Evolutionary conservation across 371 early-diverging fungal species (phyloP), one percentile per base, ranked within the genome.

Genomic region (Massospora cicadina): DNA sequence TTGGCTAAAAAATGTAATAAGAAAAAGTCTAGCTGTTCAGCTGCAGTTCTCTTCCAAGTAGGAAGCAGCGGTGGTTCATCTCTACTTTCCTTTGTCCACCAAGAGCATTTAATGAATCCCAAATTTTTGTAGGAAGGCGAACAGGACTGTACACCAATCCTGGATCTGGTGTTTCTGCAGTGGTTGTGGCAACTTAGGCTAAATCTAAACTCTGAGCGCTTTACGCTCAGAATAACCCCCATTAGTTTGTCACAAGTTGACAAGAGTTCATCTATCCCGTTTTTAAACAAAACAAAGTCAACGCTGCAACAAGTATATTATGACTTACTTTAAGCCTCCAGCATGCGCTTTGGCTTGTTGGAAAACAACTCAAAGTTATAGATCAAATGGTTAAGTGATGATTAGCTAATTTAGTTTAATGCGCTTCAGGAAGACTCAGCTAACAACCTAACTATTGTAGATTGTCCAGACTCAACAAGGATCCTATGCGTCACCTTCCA

Each of bases 51-150:
- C 26, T 83, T 84, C 59, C 66, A 68, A 1, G 76, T 83, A 0
- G 89, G 86, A 1, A 60, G 71, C 5, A 58, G 30, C 21, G 58
- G 58, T 3, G 90, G 90, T 0, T 43, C 70, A 10, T 88, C 90
- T 0, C 65, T 89, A 2, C 65, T 90, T 26, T 72, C 82, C 0
- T 86, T 84, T 0, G 71, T 84, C 17, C 90, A 90, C 63, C 81
- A 86, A 2, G 90, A 90, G 68, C 89, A 33, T 33, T 5, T 43
- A 43, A 10, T 43, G 43, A 43, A 43, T 43, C 43, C 43, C 5
- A 43, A 43, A 43, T 10, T 43, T 43, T 43, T 17, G 17, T 10
- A 43, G 5, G 43, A 17, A 17, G 17, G 43, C 17, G 17, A 43
- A 43, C 43, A 43, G 17, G 17, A 17, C 43, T 43, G 17, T 43